Evolutionary conservation across 306 rosid species (phyloP).

Genomic region (Glycyrrhiza uralensis): DNA sequence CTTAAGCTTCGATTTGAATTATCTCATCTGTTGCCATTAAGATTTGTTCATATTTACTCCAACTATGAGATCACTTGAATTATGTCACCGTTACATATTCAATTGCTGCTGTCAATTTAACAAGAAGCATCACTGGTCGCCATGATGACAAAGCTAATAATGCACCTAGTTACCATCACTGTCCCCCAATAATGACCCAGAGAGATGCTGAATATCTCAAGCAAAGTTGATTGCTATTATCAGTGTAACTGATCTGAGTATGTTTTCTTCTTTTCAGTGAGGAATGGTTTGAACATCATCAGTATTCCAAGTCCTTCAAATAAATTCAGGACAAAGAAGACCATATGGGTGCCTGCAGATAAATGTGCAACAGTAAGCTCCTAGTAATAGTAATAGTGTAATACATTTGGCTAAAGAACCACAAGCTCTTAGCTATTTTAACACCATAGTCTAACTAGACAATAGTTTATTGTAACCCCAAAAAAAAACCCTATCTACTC

Average conservation of each 20-base stretch:
- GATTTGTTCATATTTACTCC: no score
- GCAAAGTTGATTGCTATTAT: constrained; percentile 14
- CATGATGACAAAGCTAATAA: background rate
- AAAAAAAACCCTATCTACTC: no score
- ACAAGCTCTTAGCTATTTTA: background rate
- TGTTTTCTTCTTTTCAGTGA: constrained; percentile 17
- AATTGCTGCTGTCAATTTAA: background rate
- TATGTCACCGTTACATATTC: background rate
- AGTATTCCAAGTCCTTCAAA: constrained; percentile 39
- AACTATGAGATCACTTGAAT: no score
- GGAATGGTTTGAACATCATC: constrained; percentile 48
- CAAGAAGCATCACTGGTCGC: no score
- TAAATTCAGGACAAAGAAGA: constrained; percentile 33
- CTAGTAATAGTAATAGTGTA: no score
- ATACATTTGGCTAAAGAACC: background rate
- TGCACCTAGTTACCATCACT: background rate
- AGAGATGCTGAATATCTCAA: background rate
- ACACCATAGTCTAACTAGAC: no score
- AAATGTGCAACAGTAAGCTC: background rate
- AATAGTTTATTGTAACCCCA: no score
- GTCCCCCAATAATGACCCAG: background rate
- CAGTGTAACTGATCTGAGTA: constrained; percentile 11
- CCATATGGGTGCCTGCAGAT: constrained; percentile 40
- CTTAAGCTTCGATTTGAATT: no score
- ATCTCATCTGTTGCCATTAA: no score